Evolutionary conservation across 2,329 filamentous ascomycete species (phyloP).

Genomic region (Ascomycota sp.): DNA sequence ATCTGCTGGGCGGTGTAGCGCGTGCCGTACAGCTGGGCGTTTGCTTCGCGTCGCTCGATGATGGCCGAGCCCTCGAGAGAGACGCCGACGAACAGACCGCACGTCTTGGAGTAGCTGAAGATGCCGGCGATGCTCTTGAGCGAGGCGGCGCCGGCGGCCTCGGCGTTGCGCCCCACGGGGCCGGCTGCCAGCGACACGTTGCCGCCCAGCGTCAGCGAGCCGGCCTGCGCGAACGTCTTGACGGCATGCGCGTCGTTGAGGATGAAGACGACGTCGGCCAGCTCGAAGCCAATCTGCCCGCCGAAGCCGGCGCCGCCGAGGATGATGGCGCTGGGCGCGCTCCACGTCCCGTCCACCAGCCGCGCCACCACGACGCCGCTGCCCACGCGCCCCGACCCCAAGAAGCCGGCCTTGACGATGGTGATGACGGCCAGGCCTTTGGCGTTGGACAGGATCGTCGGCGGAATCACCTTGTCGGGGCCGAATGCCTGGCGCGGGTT

Average conservation of each 20-base stretch:
- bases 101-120: slow-evolving; percentile 96
- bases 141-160: slow-evolving; percentile 85
- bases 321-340: slow-evolving; percentile 61
- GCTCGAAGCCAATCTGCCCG: slow-evolving; percentile 70
- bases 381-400: slow-evolving; percentile 64
- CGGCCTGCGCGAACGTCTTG: slow-evolving; percentile 81
- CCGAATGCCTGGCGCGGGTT: slow-evolving; percentile 86
- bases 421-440: slow-evolving; percentile 81
- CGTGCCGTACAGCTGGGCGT: slow-evolving; percentile 83
- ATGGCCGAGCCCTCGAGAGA: slow-evolving; percentile 84
- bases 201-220: slow-evolving; percentile 78
- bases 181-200: slow-evolving; percentile 94
- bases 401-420: slow-evolving; percentile 71
- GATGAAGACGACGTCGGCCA: slow-evolving; percentile 95
- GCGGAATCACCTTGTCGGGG: slow-evolving; percentile 92
- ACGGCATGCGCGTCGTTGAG: slow-evolving; percentile 82
- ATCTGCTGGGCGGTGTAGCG: slow-evolving; percentile 66
- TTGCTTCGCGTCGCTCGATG: slow-evolving; percentile 87
- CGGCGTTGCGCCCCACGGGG: slow-evolving; percentile 82
- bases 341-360: slow-evolving; percentile 59
- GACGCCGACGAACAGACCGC: slow-evolving; percentile 89
- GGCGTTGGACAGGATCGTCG: slow-evolving; percentile 69
- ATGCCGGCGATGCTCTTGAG: slow-evolving; percentile 76
- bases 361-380: slow-evolving; percentile 67
- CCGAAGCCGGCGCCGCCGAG: slow-evolving; percentile 68